phyloP scores from a whole-genome alignment of 2,329 filamentous ascomycete genomes.

The Arthrobotrys iridis region DNA sequence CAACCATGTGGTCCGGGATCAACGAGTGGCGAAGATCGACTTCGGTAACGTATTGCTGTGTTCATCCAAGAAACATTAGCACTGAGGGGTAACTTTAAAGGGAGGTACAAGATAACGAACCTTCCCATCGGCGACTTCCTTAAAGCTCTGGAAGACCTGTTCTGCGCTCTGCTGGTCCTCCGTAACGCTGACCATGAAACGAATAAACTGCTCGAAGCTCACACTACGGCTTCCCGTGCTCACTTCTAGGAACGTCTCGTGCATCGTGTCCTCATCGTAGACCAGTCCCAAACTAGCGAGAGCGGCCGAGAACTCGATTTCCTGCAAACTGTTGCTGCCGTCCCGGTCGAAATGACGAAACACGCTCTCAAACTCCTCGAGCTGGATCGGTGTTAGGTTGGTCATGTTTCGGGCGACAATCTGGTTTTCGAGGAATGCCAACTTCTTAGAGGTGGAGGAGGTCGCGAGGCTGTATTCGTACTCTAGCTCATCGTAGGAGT shows the following conservation, averaged over 20 bases:
- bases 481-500: conserved; percentile 93
- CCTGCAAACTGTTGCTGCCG: conserved; percentile 85
- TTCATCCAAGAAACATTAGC: conserved; percentile 2
- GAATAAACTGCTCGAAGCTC: conserved; percentile 97
- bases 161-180: conserved; percentile 99
- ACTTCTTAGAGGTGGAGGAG: conserved; percentile 92
- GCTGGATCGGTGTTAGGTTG: conserved; percentile 95
- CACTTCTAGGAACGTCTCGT: conserved; percentile 90
- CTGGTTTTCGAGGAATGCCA: conserved; percentile 96
- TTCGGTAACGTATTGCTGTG: conserved; percentile 90
- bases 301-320: conserved; percentile 95
- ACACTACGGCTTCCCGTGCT: conserved; percentile 81
- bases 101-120: conserved; percentile 61
- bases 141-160: conserved; percentile 97
- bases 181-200: conserved; percentile 98
- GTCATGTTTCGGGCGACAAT: conserved; percentile 99
- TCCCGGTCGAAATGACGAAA: conserved; percentile 98
- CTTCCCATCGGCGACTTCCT: conserved; percentile 96
- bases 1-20: conserved; percentile 96
- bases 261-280: conserved; percentile 98
- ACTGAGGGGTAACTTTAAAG: background rate
- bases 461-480: conserved; percentile 94
- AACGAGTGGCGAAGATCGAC: conserved; percentile 94
- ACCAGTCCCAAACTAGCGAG: conserved; percentile 94
- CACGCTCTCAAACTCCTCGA: conserved; percentile 98